Evolutionary conservation across 1,284 basidiomycete genomes (phyloP), one percentile per base, ranked within the genome.

Genomic region (Heterobasidion irregulare): DNA sequence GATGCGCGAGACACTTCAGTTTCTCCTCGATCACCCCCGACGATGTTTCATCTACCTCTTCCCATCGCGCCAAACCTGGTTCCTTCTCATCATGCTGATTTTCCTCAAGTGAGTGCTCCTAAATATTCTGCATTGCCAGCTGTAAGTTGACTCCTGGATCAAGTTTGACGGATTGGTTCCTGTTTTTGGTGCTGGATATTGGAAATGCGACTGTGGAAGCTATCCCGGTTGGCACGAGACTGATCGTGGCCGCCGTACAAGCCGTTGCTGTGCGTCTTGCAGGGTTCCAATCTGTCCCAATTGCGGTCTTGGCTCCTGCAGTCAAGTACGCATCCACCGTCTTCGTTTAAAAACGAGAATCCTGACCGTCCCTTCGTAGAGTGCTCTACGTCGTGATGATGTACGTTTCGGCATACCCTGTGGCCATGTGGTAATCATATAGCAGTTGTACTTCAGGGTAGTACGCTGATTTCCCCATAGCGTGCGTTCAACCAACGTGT

Each of bases 401-500:
- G 80, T 73, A 76, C 64, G 61, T 72, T 12, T 52, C 70, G 1
- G 68, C 76, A 57, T 74, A 75, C 57, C 73, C 73, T 13, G 64
- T 70, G 35, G 66, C 67, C 9, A 69, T 71, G 68, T 69, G 66
- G 65, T 66, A 33, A 18, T 54, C 43, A 1, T 2, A 47, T 19
- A 33, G 5, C 44, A 15, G n/a, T n/a, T 32, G 71, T 72, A 59
- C 71, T 75, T 47, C 76, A 75, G 64, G 67, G 52, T 66, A 71
- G 58, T 0, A 66, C n/a, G 4, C 59, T 61, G 35, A 19, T 56
- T 56, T 26, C 12, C 34, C 4, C 2, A 18, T 53, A 88, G 87
- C 63, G 91, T 99, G 6, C 90, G 96, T 10, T 86, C 91, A 13
- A 98, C 96, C 32, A 99, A 99, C 69, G 96, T 98, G 0, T 98